Evolutionary conservation across 345 rosid genomes (phyloP), one percentile per base, ranked within the genome.

Genomic region (Ailanthus altissimus): DNA sequence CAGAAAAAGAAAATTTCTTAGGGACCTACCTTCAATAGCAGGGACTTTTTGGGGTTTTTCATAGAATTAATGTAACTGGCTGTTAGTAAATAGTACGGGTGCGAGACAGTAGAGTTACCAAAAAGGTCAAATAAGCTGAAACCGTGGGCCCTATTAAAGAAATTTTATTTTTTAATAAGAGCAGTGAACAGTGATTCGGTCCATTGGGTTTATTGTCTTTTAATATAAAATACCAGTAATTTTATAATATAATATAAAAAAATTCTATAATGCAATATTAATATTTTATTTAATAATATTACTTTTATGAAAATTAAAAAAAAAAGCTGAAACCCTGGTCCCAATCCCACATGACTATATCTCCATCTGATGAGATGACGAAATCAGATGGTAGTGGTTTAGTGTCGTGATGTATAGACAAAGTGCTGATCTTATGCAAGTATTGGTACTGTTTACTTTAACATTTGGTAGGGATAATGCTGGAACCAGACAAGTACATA

Each of bases 261-360:
- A n/a, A n/a, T n/a, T n/a, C n/a, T n/a, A n/a, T n/a, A n/a, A n/a
- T n/a, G n/a, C n/a, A n/a, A n/a, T n/a, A n/a, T n/a, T n/a, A n/a
- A n/a, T n/a, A n/a, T n/a, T n/a, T n/a, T n/a, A n/a, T n/a, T n/a
- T n/a, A n/a, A n/a, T n/a, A n/a, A n/a, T n/a, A n/a, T n/a, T n/a
- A n/a, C n/a, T n/a, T n/a, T n/a, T n/a, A n/a, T n/a, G n/a, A n/a
- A n/a, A n/a, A n/a, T n/a, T n/a, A n/a, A n/a, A n/a, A n/a, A 36
- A 21, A 12, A 5, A 16, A 11, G 57, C 43, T 70, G 74, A 32
- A 50, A 70, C 1, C 21, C 63, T 14, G 75, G 75, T 7, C 75
- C 74, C 75, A 13, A 36, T 0, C 11, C 5, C 75, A 42, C 75
- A 23, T 42, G 65, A 72, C 40, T 36, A 54, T 5, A 71, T 71